Conservation (phyloP, 208 protist species). For the Wallacemonas sp. region DNA sequence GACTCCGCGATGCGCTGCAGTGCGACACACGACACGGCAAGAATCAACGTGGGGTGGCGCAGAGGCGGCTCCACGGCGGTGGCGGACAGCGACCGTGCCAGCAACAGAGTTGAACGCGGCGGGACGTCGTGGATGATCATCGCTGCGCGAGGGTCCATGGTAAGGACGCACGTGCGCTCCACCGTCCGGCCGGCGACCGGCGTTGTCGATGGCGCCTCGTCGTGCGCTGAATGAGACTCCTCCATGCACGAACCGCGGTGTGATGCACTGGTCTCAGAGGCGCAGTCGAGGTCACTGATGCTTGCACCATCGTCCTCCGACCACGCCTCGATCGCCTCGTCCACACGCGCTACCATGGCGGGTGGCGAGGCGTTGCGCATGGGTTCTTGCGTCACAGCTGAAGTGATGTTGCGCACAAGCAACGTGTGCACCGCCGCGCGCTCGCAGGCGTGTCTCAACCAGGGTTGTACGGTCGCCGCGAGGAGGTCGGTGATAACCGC, state of each 20-base stretch:
- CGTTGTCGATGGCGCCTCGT: too few species aligned
- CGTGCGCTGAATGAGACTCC: too few species aligned
- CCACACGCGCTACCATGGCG: neutral
- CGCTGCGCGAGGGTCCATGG: too few species aligned
- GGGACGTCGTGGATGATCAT: too few species aligned
- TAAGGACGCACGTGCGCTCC: too few species aligned
- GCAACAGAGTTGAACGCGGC: neutral
- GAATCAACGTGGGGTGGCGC: neutral
- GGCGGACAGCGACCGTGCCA: neutral
- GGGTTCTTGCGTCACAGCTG: too few species aligned
- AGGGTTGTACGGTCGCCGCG: too few species aligned
- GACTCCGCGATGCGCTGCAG: conserved; percentile 11
- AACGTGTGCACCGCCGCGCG: too few species aligned
- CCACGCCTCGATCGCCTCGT: conserved; percentile 4
- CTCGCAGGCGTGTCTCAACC: neutral
- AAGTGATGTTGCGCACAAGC: too few species aligned
- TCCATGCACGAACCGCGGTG: too few species aligned
- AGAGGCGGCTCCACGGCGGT: neutral
- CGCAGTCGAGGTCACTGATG: neutral
- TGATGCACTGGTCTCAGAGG: neutral
- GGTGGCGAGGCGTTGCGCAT: too few species aligned
- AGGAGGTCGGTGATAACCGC: neutral
- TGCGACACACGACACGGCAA: neutral
- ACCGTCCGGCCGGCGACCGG: neutral
- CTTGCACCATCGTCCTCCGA: neutral